phyloP scores from a whole-genome alignment of 2,329 filamentous ascomycete genomes.

The Arthrobotrys megalospora region DNA sequence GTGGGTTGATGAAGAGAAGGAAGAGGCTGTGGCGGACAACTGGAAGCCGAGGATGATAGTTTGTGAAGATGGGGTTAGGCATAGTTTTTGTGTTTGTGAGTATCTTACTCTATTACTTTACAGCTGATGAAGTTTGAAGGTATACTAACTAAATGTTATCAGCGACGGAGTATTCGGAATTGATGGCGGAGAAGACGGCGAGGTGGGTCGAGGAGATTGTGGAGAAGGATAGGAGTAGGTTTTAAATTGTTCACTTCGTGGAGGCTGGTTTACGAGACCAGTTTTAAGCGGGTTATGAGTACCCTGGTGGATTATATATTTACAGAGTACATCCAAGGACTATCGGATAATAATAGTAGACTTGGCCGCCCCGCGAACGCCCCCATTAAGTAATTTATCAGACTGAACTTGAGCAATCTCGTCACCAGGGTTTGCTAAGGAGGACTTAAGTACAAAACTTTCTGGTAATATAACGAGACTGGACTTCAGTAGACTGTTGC shows the following conservation, averaged over 20 bases:
- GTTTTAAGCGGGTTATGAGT: background rate
- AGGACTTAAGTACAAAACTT: no score
- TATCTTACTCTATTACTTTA: slow-evolving; percentile 42
- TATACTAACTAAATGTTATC: background rate
- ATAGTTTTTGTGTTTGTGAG: slow-evolving; percentile 75
- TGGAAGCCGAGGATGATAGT: slow-evolving; percentile 71
- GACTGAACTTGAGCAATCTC: no score
- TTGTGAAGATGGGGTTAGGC: slow-evolving; percentile 73
- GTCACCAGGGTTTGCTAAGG: no score
- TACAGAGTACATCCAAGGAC: no score
- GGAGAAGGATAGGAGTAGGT: slow-evolving; percentile 17
- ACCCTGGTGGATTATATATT: no score
- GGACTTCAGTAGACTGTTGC: no score
- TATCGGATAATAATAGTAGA: background rate
- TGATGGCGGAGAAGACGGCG: slow-evolving; percentile 70
- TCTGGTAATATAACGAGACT: no score
- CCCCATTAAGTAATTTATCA: no score
- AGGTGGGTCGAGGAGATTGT: slow-evolving; percentile 66
- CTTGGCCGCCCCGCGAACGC: background rate
- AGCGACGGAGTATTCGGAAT: slow-evolving; percentile 69
- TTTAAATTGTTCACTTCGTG: background rate
- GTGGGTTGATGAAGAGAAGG: slow-evolving; percentile 62
- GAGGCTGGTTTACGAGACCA: no score
- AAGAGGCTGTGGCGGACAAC: slow-evolving; percentile 59
- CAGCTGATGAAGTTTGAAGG: background rate